Percentiles rank a stretch among this genome's conserved stretches.
Conservation (phyloP, 371 early-diverging fungal species). For the Syncephalastrum contaminatum region DNA sequence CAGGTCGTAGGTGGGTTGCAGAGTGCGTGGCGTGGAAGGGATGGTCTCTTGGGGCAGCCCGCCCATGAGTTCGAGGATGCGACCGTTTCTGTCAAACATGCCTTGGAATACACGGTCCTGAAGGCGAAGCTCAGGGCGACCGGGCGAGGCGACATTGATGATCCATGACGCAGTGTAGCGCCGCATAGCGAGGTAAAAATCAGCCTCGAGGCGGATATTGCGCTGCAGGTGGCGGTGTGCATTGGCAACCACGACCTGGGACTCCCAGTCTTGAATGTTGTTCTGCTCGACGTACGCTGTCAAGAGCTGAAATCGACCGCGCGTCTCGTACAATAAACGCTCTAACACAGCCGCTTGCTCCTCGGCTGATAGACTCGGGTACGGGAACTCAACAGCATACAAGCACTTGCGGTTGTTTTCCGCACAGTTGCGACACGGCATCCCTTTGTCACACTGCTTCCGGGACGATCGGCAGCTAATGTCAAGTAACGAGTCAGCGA, state of each 20-base stretch:
- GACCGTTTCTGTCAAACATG: constrained; percentile 17
- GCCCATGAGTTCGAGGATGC: constrained; percentile 13
- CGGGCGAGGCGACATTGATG: constrained; percentile 13
- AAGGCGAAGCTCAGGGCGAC: constrained; percentile 18
- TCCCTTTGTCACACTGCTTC: constrained; percentile 27
- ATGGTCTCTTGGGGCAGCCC: constrained; percentile 16
- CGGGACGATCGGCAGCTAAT: constrained; percentile 24
- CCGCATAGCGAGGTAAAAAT: constrained; percentile 19
- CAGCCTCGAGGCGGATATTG: constrained; percentile 25
- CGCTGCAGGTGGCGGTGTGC: constrained; percentile 14
- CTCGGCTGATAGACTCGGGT: constrained; percentile 13
- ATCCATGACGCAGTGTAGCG: constrained; percentile 19
- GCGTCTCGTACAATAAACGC: constrained; percentile 19
- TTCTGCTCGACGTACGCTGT: constrained; percentile 17
- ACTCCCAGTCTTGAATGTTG: constrained; percentile 14
- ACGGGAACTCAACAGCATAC: constrained; percentile 26
- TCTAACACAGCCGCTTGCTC: constrained; percentile 21
- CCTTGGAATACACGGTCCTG: constrained; percentile 17
- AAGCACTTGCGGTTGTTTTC: constrained; percentile 23
- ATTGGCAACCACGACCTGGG: constrained; percentile 19
- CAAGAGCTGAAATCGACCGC: constrained; percentile 18
- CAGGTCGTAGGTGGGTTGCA: constrained; percentile 5
- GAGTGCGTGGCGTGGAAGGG: constrained; percentile 10
- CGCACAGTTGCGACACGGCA: constrained; percentile 20
- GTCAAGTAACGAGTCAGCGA: neutral